Evolutionary conservation across 1,139 yeast species (phyloP).

Genomic region (Eremothecium cymbalariae): DNA sequence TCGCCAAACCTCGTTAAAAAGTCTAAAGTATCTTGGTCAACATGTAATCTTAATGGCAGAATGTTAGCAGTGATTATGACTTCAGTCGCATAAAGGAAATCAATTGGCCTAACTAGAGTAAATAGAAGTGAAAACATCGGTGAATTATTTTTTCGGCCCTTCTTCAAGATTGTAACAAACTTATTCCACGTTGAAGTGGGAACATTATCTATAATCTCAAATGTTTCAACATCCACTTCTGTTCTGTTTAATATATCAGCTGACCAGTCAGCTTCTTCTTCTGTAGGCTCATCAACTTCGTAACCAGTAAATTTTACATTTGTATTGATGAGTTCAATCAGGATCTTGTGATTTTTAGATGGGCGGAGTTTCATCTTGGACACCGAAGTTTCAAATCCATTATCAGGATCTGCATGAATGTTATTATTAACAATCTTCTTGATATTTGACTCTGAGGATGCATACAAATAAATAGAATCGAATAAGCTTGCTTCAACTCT

Average conservation of each 20-base stretch:
- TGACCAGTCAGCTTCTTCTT: conserved; percentile 26
- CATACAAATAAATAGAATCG: conserved; percentile 27
- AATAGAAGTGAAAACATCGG: conserved; percentile 52
- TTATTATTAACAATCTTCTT: conserved; percentile 19
- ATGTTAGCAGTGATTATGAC: conserved; percentile 47
- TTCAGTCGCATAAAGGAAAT: conserved; percentile 62
- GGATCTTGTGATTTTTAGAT: conserved; percentile 55
- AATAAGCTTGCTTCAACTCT: conserved; percentile 19
- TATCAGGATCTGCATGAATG: conserved; percentile 19
- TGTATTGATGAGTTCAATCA: conserved; percentile 48
- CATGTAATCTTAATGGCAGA: conserved; percentile 70
- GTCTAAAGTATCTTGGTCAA: conserved; percentile 90
- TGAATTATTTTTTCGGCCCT: conserved; percentile 42
- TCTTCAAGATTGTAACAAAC: conserved; percentile 65
- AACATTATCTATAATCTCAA: conserved; percentile 67
- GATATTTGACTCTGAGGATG: conserved; percentile 13
- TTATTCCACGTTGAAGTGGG: conserved; percentile 90
- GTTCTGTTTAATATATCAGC: conserved; percentile 45
- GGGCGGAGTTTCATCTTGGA: conserved; percentile 53
- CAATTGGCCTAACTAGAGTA: conserved; percentile 58
- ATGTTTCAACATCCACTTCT: conserved; percentile 40
- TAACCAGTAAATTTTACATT: conserved; percentile 42
- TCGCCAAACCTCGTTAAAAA: conserved; percentile 72
- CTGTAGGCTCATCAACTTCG: conserved; percentile 41
- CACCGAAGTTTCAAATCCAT: conserved; percentile 19